Evolutionary conservation across 805 yeast species (phyloP), one percentile per base, ranked within the genome.

Genomic region (Scheffersomyces lignosus): DNA sequence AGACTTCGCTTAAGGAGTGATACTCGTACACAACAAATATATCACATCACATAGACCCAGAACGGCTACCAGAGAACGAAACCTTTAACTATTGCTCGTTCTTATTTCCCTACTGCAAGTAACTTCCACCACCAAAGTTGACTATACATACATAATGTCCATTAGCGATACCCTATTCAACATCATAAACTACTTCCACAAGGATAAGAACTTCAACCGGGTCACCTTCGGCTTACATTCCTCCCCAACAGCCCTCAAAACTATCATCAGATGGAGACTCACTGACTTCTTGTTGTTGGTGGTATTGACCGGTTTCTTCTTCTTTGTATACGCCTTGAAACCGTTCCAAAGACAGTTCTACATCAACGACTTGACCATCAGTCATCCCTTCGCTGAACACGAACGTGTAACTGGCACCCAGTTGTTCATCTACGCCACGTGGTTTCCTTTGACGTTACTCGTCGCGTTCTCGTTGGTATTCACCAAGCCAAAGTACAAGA

Each of bases 291-390:
- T 41, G 15, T 46, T 54, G 15, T 26, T 64, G 6, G 53, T 39
- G 2, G 33, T 54, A 3, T 49, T 66, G 16, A 26, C 49, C 22
- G 49, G 55, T 9, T 24, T 47, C 14, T 60, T 53, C 49, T 44
- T 50, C 23, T 15, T 58, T 10, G 50, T 52, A 15, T 49, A 52
- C 41, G 28, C 44, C 32, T 27, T 66, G 12, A 40, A 51, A 31
- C 96, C 96, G 1, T 85, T 84, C 55, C 78, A 87, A 55, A 73
- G 96, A 51, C 87, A 83, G 51, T 91, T 91, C 56, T 74, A 68
- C 34, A 62, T 90, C 37, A 80, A 81, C 53, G 96, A 91, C 63
- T 56, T 80, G 28, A 76, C 91, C 0, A 77, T 91, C 27, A 78
- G 81, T 34, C 95, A 87, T 59, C 96, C 97, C 1, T 81, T 75